phyloP scores from a whole-genome alignment of 75 land plant genomes.

The Picea glauca region DNA sequence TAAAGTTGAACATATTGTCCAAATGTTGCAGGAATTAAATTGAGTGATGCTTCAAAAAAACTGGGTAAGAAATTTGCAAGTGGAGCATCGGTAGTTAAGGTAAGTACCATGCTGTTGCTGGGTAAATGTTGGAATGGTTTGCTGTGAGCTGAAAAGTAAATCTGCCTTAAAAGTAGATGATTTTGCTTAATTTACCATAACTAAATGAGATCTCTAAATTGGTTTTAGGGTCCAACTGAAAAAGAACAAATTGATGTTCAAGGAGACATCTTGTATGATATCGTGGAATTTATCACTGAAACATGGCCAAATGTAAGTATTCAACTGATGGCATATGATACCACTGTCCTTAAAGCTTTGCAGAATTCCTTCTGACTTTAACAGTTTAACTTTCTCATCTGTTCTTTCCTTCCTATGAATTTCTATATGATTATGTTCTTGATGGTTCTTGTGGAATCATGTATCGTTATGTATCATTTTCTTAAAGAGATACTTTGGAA shows the following conservation, averaged over 20 bases:
- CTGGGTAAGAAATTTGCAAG: conserved; percentile 99
- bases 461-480: background rate
- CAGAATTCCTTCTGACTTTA: background rate
- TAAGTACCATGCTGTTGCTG: conserved; percentile 8
- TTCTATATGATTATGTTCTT: background rate
- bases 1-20: background rate
- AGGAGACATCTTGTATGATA: conserved; percentile 90
- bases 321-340: background rate
- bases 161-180: background rate
- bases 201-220: background rate
- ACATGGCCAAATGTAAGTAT: conserved; percentile 89
- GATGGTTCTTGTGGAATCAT: background rate
- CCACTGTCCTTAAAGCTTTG: conserved; percentile 2
- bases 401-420: background rate
- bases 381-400: background rate
- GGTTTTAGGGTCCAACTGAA: conserved; percentile 88
- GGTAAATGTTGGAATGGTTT: background rate
- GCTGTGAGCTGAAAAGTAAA: background rate
- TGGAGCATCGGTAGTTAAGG: conserved; percentile 99
- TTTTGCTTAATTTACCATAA: background rate
- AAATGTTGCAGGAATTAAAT: conserved; percentile 67
- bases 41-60: conserved; percentile 97
- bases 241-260: conserved; percentile 99
- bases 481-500: background rate
- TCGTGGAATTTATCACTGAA: conserved; percentile 87